Evolutionary conservation across 805 yeast genomes (phyloP).

Genomic region (Starmerella scarabaei): DNA sequence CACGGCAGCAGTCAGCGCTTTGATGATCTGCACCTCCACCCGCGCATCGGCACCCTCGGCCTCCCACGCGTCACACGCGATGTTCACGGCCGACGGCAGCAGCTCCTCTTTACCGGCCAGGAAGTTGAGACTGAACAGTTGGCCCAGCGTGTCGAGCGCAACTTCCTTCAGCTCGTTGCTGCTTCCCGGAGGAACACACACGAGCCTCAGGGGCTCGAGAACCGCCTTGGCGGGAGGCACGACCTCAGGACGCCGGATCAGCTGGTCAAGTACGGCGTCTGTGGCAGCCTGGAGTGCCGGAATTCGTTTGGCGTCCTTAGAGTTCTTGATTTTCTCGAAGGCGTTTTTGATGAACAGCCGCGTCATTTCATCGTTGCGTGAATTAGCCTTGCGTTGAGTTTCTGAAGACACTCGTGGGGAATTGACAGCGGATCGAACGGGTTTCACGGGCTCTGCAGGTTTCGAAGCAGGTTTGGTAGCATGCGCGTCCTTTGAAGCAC

Average conservation of each 20-base stretch:
- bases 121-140: constrained; percentile 73
- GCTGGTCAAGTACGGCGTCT: constrained; percentile 26
- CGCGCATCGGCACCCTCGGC: constrained; percentile 87
- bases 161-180: constrained; percentile 51
- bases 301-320: constrained; percentile 48
- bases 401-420: neutral
- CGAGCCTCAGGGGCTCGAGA: constrained; percentile 63
- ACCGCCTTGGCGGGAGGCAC: constrained; percentile 40
- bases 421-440: neutral
- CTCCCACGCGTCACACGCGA: constrained; percentile 71
- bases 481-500: neutral
- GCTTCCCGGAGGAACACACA: constrained; percentile 48
- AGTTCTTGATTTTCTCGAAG: constrained; percentile 41
- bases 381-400: neutral
- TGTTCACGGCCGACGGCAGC: constrained; percentile 72
- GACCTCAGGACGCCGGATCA: constrained; percentile 20
- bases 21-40: constrained; percentile 82
- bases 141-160: constrained; percentile 77
- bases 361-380: neutral
- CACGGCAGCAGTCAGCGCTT: constrained; percentile 82
- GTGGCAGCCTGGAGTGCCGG: constrained; percentile 29
- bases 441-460: neutral
- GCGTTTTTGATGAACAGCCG: constrained; percentile 41
- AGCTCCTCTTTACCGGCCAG: constrained; percentile 38
- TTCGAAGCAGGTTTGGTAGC: neutral